phyloP scores from a whole-genome alignment of 805 yeast species.

The Allodekkera sacchari region DNA sequence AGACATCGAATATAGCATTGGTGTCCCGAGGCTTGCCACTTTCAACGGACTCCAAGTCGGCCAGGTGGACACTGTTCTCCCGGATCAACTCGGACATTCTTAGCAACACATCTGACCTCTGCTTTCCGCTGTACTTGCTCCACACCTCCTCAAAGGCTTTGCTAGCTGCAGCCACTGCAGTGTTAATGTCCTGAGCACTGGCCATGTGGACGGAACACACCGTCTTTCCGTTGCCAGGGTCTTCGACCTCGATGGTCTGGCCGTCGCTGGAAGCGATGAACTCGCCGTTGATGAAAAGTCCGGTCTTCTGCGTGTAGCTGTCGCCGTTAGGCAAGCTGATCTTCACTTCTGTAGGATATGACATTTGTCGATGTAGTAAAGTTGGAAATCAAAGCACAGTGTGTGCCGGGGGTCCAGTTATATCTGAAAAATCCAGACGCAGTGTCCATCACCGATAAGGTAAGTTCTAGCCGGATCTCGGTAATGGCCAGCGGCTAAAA shows the following conservation, averaged over 20 bases:
- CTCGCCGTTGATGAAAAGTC: conserved; percentile 82
- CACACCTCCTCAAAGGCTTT: conserved; percentile 40
- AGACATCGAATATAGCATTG: conserved; percentile 53
- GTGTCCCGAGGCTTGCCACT: conserved; percentile 47
- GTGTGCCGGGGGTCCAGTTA: too few relatives aligned
- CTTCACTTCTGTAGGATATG: conserved; percentile 7
- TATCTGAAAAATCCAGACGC: too few relatives aligned
- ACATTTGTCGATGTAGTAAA: too few relatives aligned
- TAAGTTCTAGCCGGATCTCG: too few relatives aligned
- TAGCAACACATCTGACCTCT: conserved; percentile 36
- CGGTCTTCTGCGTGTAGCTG: conserved; percentile 62
- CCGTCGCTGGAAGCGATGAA: conserved; percentile 46
- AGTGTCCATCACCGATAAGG: too few relatives aligned
- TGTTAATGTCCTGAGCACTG: conserved; percentile 41
- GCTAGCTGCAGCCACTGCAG: conserved; percentile 45
- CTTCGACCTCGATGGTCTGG: conserved; percentile 48
- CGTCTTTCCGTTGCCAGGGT: conserved; percentile 48
- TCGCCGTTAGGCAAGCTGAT: conserved; percentile 43
- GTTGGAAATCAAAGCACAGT: too few relatives aligned
- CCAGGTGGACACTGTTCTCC: conserved; percentile 39
- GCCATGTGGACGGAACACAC: conserved; percentile 47
- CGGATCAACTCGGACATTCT: conserved; percentile 44
- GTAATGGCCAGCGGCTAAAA: too few relatives aligned
- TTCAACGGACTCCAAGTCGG: conserved; percentile 51
- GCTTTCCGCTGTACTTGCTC: conserved; percentile 37